These are phyloP conservation scores for Hordeum vulgare DNA, from an alignment of 176 grass and related monocot genomes.

Conservation along the genomic window DNA sequence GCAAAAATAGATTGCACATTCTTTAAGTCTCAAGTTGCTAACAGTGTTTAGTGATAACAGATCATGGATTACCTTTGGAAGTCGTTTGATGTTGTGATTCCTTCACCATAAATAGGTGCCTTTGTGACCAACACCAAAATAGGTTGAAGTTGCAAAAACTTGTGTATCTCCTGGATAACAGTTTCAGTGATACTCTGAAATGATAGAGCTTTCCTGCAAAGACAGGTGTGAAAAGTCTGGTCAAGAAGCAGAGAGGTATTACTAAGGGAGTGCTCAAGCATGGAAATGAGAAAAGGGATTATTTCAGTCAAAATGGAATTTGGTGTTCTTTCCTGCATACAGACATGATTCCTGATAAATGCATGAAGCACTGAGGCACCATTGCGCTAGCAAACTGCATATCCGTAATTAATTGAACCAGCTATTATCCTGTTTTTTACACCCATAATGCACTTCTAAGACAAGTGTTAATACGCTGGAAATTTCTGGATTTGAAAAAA, in stretches of 20 bases:
- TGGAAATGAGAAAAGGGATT: background rate
- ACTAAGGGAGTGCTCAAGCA: background rate
- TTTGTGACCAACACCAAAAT: slow-evolving; percentile 80
- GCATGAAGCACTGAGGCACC: background rate
- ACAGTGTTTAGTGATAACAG: background rate
- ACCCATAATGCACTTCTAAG: background rate
- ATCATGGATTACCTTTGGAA: slow-evolving; percentile 46
- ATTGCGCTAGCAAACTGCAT: background rate
- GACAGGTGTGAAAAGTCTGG: slow-evolving; percentile 3
- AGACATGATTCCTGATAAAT: background rate
- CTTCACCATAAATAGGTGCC: slow-evolving; percentile 47
- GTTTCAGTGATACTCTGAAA: slow-evolving; percentile 50
- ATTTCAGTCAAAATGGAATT: background rate
- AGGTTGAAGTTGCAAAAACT: slow-evolving; percentile 66
- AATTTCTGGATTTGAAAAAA: background rate
- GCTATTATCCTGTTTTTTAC: background rate
- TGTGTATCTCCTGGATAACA: slow-evolving; percentile 63
- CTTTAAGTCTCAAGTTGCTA: background rate
- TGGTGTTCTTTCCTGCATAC: background rate
- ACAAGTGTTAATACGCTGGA: background rate
- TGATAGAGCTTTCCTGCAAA: slow-evolving; percentile 52
- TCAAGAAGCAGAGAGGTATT: slow-evolving; percentile 11
- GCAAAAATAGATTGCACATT: background rate
- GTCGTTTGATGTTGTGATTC: slow-evolving; percentile 39
- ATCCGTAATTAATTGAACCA: background rate